Base-by-base conservation (phyloP, 2,329 filamentous ascomycete species). In the Aspergillus sp. region DNA sequence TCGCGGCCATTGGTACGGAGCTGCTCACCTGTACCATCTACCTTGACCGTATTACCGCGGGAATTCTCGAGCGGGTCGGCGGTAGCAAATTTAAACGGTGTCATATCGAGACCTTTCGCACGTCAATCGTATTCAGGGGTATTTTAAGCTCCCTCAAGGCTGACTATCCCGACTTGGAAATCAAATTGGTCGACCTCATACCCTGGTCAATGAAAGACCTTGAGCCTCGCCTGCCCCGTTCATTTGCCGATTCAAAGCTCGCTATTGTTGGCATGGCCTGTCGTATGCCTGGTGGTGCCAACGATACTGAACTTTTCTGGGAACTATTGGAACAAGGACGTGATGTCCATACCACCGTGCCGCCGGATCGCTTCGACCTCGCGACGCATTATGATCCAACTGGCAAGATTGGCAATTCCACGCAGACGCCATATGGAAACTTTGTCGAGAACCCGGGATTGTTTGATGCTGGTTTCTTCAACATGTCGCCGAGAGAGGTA, bases 401-500 rank as follows among this genome's bases (percentile, higher is more conserved):
- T 1, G 74, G 74, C 0, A 74, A 75, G 48, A 63, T 45, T 1
- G 68, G 69, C n/a, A 78, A 78, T 56, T 71, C 69, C 0, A 78
- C 60, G 38, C 59, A 50, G 4, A 74, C 71, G 0, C 68, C 62
- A 6, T 77, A 73, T 52, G 77, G 78, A 2, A 76, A 72, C 54
- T 80, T 74, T 31, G 68, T 80, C n/a, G 69, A 77, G 15, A 52
- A 74, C 4, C 74, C 78, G 0, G 77, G 72, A 0, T 31, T 71
- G 1, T 81, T 81, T 57, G 78, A 81, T 64, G 63, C 73, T 3
- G 64, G 65, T 0, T 78, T 80, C 60, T 81, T 81, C 69, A 74
- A 77, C 49, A 79, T 80, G 68, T 92, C 90, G 23, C 90, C 90
- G 7, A 85, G 89, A 67, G 71, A 72, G 41, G 90, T 57, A 60